Base-by-base conservation (phyloP, 1,139 yeast genomes). In the Yamadazyma buinensis region DNA sequence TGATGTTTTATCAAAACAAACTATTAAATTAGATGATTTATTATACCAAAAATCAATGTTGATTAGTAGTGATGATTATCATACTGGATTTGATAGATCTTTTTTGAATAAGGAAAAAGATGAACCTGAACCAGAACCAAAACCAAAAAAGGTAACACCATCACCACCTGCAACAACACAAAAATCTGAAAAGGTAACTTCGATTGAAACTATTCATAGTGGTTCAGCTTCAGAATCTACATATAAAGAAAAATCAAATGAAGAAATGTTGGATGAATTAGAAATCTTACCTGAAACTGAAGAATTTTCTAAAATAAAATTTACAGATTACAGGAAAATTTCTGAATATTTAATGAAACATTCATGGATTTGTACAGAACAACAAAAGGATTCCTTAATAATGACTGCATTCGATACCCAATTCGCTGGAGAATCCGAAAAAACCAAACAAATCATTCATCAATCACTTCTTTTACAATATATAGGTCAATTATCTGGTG, bases 381-480 rank as follows among this genome's bases (percentile, higher is more conserved):
- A 78, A 40, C 97, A 92, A 54, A 88, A 90, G 54, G 98, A 94
- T 58, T 90, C 95, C 0, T 74, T 94, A 39, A 68, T 90, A 54
- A 90, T 92, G 96, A 80, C 83, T 18, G 95, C 97, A 0, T 94
- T 92, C 56, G 95, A 92, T 49, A 67, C 72, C 35, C 88, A 88
- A 55, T 69, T 90, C 41, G 77, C 72, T 8, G 82, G 79, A 13
- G 71, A 86, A 34, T 54, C 74, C 0, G 40, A 45, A 5, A 54
- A 59, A 11, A 77, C 90, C 1, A 72, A 70, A 43, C 83, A 76
- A 40, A 74, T 82, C 21, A 80, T 92, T 29, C 84, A 80, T 53
- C 95, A 87, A 52, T 82, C 96, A 1, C 74, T 87, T 46, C 61
- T 92, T 28, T 59, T 92, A 40, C 95, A 88, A 52, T 92, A 87